Base-by-base conservation (phyloP, 202 grass and related monocot species). In the Carex arenaria region DNA sequence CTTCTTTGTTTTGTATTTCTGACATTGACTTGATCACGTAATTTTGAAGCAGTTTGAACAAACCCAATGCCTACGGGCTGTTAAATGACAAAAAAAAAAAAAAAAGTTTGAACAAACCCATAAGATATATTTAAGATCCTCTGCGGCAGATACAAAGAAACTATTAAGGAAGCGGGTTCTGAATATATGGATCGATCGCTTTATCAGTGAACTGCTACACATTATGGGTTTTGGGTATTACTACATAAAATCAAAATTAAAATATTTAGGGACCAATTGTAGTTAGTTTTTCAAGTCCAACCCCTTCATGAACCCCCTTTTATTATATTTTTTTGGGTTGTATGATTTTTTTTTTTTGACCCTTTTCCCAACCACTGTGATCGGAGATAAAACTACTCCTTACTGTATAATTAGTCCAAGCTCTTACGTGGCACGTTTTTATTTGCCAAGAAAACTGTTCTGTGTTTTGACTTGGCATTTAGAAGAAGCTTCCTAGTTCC, bases 51-150 rank as follows among this genome's bases (percentile, higher is more conserved):
- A 82, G 80, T 82, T 82, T 67, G 45, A 82, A 82, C 80, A 43
- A 82, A 82, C 22, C 80, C 80, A 55, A n/a, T n/a, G n/a, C n/a
- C n/a, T n/a, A n/a, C n/a, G n/a, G n/a, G n/a, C n/a, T n/a, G n/a
- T n/a, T n/a, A n/a, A n/a, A n/a, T n/a, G n/a, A n/a, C n/a, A n/a
- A n/a, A n/a, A n/a, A n/a, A n/a, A n/a, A n/a, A n/a, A n/a, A n/a
- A n/a, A n/a, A n/a, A n/a, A 82, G 80, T 82, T 82, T 67, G 45
- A 82, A 82, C 80, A 43, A 82, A 82, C 22, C 80, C 80, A 55
- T 75, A 9, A 54, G 13, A 54, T 31, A 32, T 59, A 11, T 0
- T 0, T 34, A 2, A 12, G 73, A 77, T 77, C 7, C 13, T 77
- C 5, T 77, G 73, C 11, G 73, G 17, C 26, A 57, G 1, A 59